These are phyloP conservation scores for Fraxinus angustifolia DNA, from an alignment of 305 asterid species.

Conservation along the genomic window DNA sequence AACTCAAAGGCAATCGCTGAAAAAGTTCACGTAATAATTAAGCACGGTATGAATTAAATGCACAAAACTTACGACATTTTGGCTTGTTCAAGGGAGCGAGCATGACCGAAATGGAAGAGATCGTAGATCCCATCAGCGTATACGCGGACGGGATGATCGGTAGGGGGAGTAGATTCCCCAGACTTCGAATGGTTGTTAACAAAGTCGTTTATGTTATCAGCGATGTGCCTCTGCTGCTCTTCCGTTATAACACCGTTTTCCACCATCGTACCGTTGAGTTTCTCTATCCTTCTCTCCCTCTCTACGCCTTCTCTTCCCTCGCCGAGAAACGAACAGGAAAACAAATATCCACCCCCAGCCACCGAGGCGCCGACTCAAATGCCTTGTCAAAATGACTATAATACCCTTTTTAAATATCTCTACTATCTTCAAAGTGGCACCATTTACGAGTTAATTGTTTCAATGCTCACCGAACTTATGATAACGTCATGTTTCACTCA, in stretches of 20 bases:
- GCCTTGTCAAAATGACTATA: no score
- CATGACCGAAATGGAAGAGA: constrained; percentile 94
- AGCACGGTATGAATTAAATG: not conserved
- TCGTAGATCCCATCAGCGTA: constrained; percentile 96
- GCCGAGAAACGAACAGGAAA: not conserved
- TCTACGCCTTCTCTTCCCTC: not conserved
- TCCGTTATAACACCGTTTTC: constrained; percentile 30
- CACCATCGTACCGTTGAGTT: constrained; percentile 38
- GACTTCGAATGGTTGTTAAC: constrained; percentile 20
- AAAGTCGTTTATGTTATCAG: constrained; percentile 28
- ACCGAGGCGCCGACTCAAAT: no score
- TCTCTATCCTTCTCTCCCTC: not conserved
- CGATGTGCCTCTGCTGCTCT: constrained; percentile 34
- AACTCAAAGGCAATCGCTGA: not conserved
- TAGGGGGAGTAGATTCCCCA: constrained; percentile 25
- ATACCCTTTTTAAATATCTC: no score
- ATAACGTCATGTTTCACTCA: no score
- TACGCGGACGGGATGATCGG: constrained; percentile 74
- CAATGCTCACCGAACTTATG: no score
- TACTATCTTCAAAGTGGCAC: no score
- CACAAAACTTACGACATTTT: constrained; percentile 50
- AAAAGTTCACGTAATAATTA: not conserved
- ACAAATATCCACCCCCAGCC: not conserved
- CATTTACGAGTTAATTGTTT: no score
- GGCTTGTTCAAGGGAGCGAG: constrained; percentile 95